These are phyloP conservation scores for Globisporangium spiculum DNA, from an alignment of 352 stramenopile genomes.

Conservation along the genomic window DNA sequence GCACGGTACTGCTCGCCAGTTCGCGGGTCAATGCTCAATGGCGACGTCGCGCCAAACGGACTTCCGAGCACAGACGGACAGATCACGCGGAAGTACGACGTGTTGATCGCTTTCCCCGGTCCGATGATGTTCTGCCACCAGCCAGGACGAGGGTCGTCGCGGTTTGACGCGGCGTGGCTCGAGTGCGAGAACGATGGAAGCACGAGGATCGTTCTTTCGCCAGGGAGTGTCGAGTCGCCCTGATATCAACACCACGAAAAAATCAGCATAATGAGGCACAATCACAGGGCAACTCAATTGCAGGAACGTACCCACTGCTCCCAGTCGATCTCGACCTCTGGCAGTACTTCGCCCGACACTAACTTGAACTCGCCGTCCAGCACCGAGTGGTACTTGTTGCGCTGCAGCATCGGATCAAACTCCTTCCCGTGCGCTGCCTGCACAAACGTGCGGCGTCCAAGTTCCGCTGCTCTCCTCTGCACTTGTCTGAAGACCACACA, in stretches of 20 bases:
- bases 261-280: no score
- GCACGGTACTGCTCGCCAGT: conserved; percentile 64
- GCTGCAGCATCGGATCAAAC: conserved; percentile 33
- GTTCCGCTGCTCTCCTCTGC: not conserved
- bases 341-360: conserved; percentile 48
- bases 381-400: conserved; percentile 75
- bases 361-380: conserved; percentile 62
- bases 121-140: conserved; percentile 91
- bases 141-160: conserved; percentile 68
- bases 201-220: conserved; percentile 76
- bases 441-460: conserved; percentile 38
- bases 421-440: conserved; percentile 24
- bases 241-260: conserved; percentile 5
- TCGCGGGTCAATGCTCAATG: conserved; percentile 50
- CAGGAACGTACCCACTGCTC: conserved; percentile 62
- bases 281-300: no score
- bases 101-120: conserved; percentile 84
- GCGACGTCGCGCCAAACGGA: conserved; percentile 82
- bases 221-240: conserved; percentile 64
- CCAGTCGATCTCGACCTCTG: conserved; percentile 67
- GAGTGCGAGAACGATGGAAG: conserved; percentile 87
- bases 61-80: conserved; percentile 81
- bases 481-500: conserved; percentile 8
- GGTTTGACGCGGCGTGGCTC: conserved; percentile 80
- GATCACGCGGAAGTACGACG: conserved; percentile 87